Base-by-base conservation (phyloP, 345 rosid species). In the Arabidopsis suecica region DNA sequence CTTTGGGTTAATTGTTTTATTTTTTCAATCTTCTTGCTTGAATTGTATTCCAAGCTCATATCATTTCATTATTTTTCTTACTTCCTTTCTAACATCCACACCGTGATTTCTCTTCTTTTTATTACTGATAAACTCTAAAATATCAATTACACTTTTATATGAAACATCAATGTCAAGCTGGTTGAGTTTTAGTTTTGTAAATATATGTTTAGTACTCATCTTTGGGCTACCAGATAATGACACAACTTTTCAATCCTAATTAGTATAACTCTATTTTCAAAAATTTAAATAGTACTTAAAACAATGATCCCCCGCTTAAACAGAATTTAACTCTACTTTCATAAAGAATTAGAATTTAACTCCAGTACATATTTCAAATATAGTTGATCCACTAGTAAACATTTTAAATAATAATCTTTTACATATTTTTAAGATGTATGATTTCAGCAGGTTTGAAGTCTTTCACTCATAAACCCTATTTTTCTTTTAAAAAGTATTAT, bases 1-100 rank as follows among this genome's bases (percentile, higher is more conserved):
- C 32, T 60, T 51, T 68, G 18, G 61, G 68, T 68, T 68, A 68
- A 75, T 67, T 61, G 49, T 18, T 53, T 55, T 10, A 10, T 22
- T 9, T 51, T 51, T 8, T 38, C n/a, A 65, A 34, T 56, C 41
- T 57, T 75, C 22, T 75, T 76, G 75, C 80, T 77, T 64, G 76
- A 64, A 70, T 77, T 70, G 66, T 77, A 56, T 77, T 64, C 80
- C 80, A 77, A 77, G 76, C 60, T 63, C 71, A 12, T 56, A 42
- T 50, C 47, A 58, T 66, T 0, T 55, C 65, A 61, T 53, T 68
- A 60, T 69, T 61, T 5, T 22, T 54, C 33, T 45, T 44, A 45
- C 61, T 75, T 28, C 42, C 58, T 61, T 69, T 69, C 53, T 69
- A 36, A 61, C 14, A 23, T 63, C 48, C 9, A 69, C 32, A 23